These are phyloP conservation scores for Penicillium verrucosum DNA, from an alignment of 2,329 filamentous ascomycete genomes.

Conservation along the genomic window DNA sequence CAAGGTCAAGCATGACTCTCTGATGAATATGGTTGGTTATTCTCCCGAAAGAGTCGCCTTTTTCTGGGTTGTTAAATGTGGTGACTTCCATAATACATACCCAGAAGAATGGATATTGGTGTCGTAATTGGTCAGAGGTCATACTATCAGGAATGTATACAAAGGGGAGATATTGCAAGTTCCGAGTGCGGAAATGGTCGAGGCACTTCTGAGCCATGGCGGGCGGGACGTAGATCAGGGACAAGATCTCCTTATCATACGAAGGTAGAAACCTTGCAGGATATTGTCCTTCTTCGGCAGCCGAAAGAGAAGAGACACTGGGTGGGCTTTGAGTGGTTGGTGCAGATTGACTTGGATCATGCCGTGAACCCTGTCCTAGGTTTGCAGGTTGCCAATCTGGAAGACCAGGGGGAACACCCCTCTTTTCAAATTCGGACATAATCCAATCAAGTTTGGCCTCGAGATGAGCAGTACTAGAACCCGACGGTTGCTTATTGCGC, in stretches of 20 bases:
- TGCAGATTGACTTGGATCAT: not conserved
- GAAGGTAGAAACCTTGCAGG: not conserved
- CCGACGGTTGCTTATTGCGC: conserved; percentile 29
- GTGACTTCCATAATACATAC: conserved; percentile 37
- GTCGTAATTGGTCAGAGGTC: conserved; percentile 28
- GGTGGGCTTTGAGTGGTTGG: not conserved
- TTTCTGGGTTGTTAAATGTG: conserved; percentile 13
- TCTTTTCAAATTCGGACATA: conserved; percentile 28
- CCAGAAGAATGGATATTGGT: conserved; percentile 40
- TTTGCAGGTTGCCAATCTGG: conserved; percentile 15
- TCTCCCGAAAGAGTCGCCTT: conserved; percentile 14
- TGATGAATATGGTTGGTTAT: conserved; percentile 22
- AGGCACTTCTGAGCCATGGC: conserved; percentile 19
- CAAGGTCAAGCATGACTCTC: conserved; percentile 19
- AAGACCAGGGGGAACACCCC: conserved; percentile 11
- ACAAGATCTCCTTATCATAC: conserved; percentile 9
- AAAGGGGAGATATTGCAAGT: conserved; percentile 31
- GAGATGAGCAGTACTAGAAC: conserved; percentile 24
- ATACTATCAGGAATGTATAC: conserved; percentile 20
- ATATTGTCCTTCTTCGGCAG: not conserved
- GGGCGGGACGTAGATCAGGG: conserved; percentile 13
- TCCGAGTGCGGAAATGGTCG: conserved; percentile 20
- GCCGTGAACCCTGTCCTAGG: not conserved
- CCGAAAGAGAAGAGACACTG: conserved; percentile 5
- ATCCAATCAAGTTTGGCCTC: conserved; percentile 32